Percentiles rank a stretch among this genome's conserved stretches.
Conservation (phyloP, 495 filamentous ascomycete genomes). For the Glonium stellatum region DNA sequence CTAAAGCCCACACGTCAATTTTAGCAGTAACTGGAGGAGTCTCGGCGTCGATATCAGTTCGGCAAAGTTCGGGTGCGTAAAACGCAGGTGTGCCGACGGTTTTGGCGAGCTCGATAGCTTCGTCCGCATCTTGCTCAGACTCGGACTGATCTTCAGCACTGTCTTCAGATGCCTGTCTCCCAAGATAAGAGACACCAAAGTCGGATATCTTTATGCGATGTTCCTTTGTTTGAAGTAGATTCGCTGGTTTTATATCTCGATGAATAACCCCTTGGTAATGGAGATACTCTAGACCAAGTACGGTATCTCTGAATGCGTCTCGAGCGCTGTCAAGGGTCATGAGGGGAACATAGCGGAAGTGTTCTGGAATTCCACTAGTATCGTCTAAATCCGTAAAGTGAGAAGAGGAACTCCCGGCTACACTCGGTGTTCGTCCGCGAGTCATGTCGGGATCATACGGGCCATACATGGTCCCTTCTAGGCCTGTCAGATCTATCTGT, state of each 20-base stretch:
- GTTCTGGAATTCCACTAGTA: constrained; percentile 34
- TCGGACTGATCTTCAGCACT: constrained; percentile 72
- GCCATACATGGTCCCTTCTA: constrained; percentile 73
- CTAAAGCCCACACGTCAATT: constrained; percentile 96
- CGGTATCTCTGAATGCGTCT: constrained; percentile 82
- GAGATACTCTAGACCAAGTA: constrained; percentile 89
- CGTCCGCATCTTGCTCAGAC: constrained; percentile 75
- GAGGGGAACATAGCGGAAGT: constrained; percentile 83
- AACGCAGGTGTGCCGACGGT: constrained; percentile 97
- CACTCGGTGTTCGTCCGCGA: constrained; percentile 50
- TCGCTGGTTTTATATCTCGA: constrained; percentile 98
- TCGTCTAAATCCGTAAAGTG: constrained; percentile 55
- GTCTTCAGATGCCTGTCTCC: constrained; percentile 64
- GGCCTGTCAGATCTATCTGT: constrained; percentile 45
- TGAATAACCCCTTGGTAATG: constrained; percentile 97
- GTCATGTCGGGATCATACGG: constrained; percentile 53
- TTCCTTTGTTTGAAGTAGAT: constrained; percentile 79
- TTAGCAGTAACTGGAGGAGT: constrained; percentile 53
- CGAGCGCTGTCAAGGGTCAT: constrained; percentile 82
- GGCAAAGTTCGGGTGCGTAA: constrained; percentile 96
- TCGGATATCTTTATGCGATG: constrained; percentile 97
- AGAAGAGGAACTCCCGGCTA: constrained; percentile 55
- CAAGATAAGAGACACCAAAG: constrained; percentile 96
- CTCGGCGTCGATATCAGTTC: constrained; percentile 57
- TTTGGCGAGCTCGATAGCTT: constrained; percentile 90